Base-by-base conservation (phyloP, 179 eudicot species). In the Drosera spatulata region DNA sequence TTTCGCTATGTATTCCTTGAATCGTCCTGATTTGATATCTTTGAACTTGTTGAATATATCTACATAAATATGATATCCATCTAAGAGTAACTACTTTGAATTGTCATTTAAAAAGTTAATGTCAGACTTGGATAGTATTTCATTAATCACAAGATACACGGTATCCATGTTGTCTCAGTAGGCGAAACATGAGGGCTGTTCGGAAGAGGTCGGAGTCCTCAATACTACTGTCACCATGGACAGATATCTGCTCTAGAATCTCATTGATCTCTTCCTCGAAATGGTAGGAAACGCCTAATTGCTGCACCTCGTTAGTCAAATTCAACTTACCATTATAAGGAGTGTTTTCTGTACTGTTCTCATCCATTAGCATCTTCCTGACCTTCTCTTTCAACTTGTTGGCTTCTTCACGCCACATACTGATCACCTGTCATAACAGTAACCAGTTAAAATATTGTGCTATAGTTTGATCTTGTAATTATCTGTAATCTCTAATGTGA, bases 141-240 rank as follows among this genome's bases (percentile, higher is more conserved):
- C n/a, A n/a, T 33, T 40, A 6, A 61, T 56, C 48, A 6, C 56
- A 61, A 5, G 58, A 14, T 3, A 62, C 2, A 10, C 43, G 14
- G 58, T 53, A 62, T 2, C 66, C 66, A 5, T 62, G 41, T 10
- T 53, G 22, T 42, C 66, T 42, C 11, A 62, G 59, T 14, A 62
- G 39, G 10, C 43, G 58, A 53, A 62, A 62, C 11, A 22, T 4
- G 10, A 62, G 58, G 6, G 41, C 59, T 42, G 22, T 46, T 10
- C 15, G 22, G 39, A 33, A 15, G 11, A 62, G 66, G 5, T 52
- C 65, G 22, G 42, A 15, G 22, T 62, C 51, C 4, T 41, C 10
- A 3, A 42, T 50, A 15, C 3, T 7, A 2, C 3, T 3, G 11
- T 41, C 3, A 46, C 39, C 10, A 53, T 2, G 2, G 14, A 33